Conservation (phyloP, 495 filamentous ascomycete species). For the Pseudevernia furfuracea region DNA sequence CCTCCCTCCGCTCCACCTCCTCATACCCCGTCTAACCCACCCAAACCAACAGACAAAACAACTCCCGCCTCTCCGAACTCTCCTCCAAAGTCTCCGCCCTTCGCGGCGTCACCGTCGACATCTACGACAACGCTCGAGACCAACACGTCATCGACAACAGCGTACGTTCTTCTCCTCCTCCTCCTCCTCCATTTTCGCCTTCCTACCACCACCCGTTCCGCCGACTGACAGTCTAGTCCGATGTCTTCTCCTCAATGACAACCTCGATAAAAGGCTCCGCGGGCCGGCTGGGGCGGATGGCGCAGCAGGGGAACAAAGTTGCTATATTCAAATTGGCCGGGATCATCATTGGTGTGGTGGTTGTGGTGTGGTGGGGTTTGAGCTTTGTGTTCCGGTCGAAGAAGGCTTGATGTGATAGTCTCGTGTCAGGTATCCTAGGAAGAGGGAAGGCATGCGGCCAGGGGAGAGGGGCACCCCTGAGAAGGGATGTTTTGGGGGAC, state of each 20-base stretch:
- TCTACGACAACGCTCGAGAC: slow-evolving; percentile 86
- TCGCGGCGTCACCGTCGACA: slow-evolving; percentile 94
- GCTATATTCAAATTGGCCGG: slow-evolving; percentile 83
- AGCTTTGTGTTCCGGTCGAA: slow-evolving; percentile 49
- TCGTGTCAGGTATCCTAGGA: slow-evolving; percentile 17
- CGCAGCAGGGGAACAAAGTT: slow-evolving; percentile 79
- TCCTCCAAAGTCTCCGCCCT: slow-evolving; percentile 83
- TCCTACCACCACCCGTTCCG: not conserved
- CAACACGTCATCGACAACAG: slow-evolving; percentile 81
- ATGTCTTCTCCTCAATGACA: slow-evolving; percentile 54
- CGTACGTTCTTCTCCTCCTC: slow-evolving; percentile 41
- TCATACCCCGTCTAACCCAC: slow-evolving; percentile 19
- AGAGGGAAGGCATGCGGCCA: slow-evolving; percentile 12
- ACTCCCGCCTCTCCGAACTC: slow-evolving; percentile 86
- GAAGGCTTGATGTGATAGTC: slow-evolving; percentile 15
- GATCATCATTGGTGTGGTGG: slow-evolving; percentile 65
- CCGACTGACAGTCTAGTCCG: no score
- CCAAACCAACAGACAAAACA: slow-evolving; percentile 65
- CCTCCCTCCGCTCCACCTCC: slow-evolving; percentile 5
- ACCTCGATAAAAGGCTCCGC: slow-evolving; percentile 74
- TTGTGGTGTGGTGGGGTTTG: slow-evolving; percentile 66
- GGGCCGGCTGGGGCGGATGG: slow-evolving; percentile 82
- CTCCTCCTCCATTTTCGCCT: not conserved
- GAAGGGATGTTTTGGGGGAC: not conserved
- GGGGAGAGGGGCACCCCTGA: slow-evolving; percentile 22